Evolutionary conservation across 208 protist species (phyloP).

Genomic region (Tritrichomonas musculus): DNA sequence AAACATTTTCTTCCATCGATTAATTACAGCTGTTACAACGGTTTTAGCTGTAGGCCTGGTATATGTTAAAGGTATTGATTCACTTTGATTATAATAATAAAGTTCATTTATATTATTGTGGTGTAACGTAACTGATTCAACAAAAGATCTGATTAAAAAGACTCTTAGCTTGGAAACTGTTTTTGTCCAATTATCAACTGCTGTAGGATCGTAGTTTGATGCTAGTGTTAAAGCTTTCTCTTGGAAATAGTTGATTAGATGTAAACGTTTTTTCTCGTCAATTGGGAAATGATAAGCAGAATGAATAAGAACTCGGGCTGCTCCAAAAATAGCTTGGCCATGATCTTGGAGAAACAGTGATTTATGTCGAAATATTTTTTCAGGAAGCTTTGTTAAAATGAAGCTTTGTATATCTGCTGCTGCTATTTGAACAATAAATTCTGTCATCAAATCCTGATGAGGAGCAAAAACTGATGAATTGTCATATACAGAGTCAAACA

Average conservation of each 20-base stretch:
- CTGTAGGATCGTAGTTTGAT: not conserved
- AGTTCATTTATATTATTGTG: not conserved
- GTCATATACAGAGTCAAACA: not conserved
- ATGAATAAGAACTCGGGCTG: not conserved
- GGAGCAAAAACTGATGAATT: not conserved
- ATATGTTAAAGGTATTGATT: not conserved
- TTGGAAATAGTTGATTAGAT: not conserved
- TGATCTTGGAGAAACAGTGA: not conserved
- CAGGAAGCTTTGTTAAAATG: not conserved
- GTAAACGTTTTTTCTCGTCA: not conserved
- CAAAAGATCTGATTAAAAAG: not conserved
- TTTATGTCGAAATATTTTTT: not conserved
- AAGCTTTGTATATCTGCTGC: not conserved
- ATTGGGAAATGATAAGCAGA: not conserved
- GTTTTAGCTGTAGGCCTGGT: not conserved
- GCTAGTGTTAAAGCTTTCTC: not conserved
- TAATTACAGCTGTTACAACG: not conserved
- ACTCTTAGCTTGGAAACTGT: not conserved
- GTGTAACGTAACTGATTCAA: not conserved
- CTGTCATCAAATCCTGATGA: not conserved
- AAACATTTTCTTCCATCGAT: not conserved
- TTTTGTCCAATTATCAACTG: not conserved
- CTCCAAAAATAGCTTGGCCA: not conserved
- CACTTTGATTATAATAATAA: not conserved
- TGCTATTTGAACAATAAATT: not conserved